Evolutionary conservation across 805 yeast genomes (phyloP).

Genomic region (Yamadazyma insecticola): DNA sequence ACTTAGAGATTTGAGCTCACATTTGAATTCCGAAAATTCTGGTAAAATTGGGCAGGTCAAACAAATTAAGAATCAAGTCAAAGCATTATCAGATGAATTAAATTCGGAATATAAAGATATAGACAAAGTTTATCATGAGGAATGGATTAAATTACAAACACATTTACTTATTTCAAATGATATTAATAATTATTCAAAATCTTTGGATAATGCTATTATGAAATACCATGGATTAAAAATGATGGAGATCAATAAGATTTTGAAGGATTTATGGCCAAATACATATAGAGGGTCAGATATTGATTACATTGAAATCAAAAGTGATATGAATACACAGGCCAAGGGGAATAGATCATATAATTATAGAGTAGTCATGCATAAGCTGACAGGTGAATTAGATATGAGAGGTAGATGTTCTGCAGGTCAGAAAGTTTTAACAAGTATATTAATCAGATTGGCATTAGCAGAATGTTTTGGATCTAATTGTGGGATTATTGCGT

Average conservation of each 20-base stretch:
- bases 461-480: slow-evolving; percentile 93
- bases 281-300: slow-evolving; percentile 96
- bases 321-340: slow-evolving; percentile 59
- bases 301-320: slow-evolving; percentile 79
- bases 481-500: slow-evolving; percentile 91
- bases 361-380: slow-evolving; percentile 92
- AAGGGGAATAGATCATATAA: slow-evolving; percentile 69
- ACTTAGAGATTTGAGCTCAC: slow-evolving; percentile 49
- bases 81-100: slow-evolving; percentile 53
- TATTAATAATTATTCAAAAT: slow-evolving; percentile 72
- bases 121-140: slow-evolving; percentile 57
- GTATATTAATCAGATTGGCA: slow-evolving; percentile 86
- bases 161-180: slow-evolving; percentile 75
- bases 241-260: slow-evolving; percentile 83
- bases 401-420: slow-evolving; percentile 99
- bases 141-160: slow-evolving; percentile 74
- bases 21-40: slow-evolving; percentile 59
- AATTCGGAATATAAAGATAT: slow-evolving; percentile 67
- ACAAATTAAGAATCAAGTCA: slow-evolving; percentile 73
- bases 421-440: slow-evolving; percentile 93
- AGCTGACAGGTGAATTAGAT: slow-evolving; percentile 86
- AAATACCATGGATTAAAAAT: slow-evolving; percentile 84
- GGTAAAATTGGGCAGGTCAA: slow-evolving; percentile 81
- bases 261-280: slow-evolving; percentile 89
- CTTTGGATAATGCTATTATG: slow-evolving; percentile 91